Percentiles rank a stretch among this genome's conserved stretches.
Evolutionary conservation across 225 moss, liverwort and hornwort genomes (phyloP).

Genomic region (Lunularia cruciata): DNA sequence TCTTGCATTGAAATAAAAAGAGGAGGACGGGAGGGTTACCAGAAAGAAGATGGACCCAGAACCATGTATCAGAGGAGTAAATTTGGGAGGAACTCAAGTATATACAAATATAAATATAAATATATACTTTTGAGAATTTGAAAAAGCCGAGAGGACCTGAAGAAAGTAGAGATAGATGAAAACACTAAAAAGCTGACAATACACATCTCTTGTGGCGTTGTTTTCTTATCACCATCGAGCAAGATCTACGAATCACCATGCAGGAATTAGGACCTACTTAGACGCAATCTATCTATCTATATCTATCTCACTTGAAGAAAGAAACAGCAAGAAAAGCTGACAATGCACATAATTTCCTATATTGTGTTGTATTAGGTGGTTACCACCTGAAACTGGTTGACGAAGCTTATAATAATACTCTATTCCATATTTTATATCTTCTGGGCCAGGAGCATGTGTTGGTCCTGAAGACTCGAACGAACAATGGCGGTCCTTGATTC

Average conservation of each 20-base stretch:
- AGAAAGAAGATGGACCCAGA: neutral
- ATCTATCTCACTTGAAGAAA: neutral
- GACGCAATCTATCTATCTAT: neutral
- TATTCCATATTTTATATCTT: neutral
- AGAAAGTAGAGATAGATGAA: no score
- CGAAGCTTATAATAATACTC: neutral
- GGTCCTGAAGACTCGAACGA: neutral
- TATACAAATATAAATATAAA: no score
- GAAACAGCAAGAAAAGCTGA: neutral
- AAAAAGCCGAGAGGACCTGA: no score
- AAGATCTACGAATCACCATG: neutral
- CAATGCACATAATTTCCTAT: neutral
- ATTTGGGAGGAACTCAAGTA: no score
- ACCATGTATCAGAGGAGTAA: neutral
- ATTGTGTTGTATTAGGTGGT: neutral
- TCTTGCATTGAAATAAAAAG: neutral
- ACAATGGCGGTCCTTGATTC: neutral
- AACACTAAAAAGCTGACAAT: neutral
- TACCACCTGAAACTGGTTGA: neutral
- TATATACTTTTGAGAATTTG: no score
- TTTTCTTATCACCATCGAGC: neutral
- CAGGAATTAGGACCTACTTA: neutral
- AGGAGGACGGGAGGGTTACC: neutral
- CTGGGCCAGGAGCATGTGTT: neutral
- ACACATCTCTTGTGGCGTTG: neutral